Conservation (phyloP, 2,329 filamentous ascomycete genomes). For the Fusarium foetens region DNA sequence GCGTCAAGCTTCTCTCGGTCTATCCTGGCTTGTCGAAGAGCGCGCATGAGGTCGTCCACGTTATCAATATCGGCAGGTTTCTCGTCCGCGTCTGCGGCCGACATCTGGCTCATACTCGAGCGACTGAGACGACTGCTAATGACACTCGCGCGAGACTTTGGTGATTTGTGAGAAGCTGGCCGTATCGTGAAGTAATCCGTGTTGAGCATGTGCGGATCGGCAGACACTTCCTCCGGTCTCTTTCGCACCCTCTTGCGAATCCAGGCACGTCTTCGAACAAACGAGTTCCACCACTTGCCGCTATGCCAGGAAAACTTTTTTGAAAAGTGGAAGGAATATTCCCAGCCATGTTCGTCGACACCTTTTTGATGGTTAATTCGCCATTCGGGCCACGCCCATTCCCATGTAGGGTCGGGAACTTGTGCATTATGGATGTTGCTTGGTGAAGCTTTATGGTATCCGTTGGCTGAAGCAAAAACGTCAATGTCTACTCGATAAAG, state of each 20-base stretch:
- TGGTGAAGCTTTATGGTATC: constrained; percentile 67
- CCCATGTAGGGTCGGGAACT: constrained; percentile 93
- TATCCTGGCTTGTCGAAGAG: constrained; percentile 76
- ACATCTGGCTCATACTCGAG: constrained; percentile 51
- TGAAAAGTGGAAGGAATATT: constrained; percentile 91
- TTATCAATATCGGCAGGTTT: constrained; percentile 70
- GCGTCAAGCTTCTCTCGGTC: constrained; percentile 92
- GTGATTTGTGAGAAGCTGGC: constrained; percentile 57
- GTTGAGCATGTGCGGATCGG: constrained; percentile 73
- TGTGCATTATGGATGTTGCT: constrained; percentile 85
- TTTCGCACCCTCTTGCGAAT: constrained; percentile 80
- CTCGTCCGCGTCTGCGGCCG: constrained; percentile 59
- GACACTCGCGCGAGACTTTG: constrained; percentile 48
- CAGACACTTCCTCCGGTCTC: constrained; percentile 54
- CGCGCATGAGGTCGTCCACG: constrained; percentile 74
- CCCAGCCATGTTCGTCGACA: constrained; percentile 89
- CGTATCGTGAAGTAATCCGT: constrained; percentile 84
- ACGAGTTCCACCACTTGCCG: constrained; percentile 92
- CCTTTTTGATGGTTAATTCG: constrained; percentile 76
- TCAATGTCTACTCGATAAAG: constrained; percentile 11
- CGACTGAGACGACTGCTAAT: constrained; percentile 50
- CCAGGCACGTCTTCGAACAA: constrained; percentile 91
- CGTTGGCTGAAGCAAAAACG: constrained; percentile 62
- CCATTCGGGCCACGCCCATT: constrained; percentile 82
- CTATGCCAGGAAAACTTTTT: constrained; percentile 85